A percentile compares a stretch with the other conserved stretches of the same genome.
phyloP scores from a whole-genome alignment of 495 filamentous ascomycete genomes.

The Aspergillus haitiensis region DNA sequence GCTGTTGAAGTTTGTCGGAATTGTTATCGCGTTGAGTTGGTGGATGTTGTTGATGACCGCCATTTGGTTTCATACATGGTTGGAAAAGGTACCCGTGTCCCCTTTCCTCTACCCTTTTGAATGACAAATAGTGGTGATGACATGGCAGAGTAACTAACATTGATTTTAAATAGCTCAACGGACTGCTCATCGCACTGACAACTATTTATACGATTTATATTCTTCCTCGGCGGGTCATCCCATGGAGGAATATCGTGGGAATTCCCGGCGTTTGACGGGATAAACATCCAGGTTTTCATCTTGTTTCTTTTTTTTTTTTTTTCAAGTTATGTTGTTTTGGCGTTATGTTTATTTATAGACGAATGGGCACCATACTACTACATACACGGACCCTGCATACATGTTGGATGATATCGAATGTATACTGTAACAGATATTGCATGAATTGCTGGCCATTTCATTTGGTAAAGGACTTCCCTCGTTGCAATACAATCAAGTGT shows the following conservation, averaged over 20 bases:
- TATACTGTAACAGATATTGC: too few species aligned
- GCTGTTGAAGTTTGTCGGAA: constrained; percentile 50
- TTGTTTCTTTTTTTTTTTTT: neutral
- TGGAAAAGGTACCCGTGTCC: constrained; percentile 73
- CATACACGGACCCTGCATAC: too few species aligned
- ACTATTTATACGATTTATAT: constrained; percentile 75
- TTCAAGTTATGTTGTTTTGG: neutral
- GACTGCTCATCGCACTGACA: constrained; percentile 55
- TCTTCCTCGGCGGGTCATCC: constrained; percentile 64
- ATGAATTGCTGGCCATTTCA: too few species aligned
- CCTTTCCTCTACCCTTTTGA: constrained; percentile 15
- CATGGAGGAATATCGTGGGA: constrained; percentile 66
- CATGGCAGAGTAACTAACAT: too few species aligned
- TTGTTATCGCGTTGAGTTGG: constrained; percentile 61
- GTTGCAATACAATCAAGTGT: too few species aligned
- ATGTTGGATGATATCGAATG: too few species aligned
- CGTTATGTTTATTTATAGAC: neutral
- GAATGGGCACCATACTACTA: too few species aligned
- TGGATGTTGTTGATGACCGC: constrained; percentile 99
- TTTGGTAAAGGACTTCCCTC: too few species aligned
- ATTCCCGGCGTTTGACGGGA: constrained; percentile 67
- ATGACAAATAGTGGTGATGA: neutral
- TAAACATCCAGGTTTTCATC: too few species aligned
- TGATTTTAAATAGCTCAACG: constrained; percentile 23
- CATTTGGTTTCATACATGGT: constrained; percentile 96